These are phyloP conservation scores for Colletotrichum agaves DNA, from an alignment of 2,329 filamentous ascomycete species.

Conservation along the genomic window DNA sequence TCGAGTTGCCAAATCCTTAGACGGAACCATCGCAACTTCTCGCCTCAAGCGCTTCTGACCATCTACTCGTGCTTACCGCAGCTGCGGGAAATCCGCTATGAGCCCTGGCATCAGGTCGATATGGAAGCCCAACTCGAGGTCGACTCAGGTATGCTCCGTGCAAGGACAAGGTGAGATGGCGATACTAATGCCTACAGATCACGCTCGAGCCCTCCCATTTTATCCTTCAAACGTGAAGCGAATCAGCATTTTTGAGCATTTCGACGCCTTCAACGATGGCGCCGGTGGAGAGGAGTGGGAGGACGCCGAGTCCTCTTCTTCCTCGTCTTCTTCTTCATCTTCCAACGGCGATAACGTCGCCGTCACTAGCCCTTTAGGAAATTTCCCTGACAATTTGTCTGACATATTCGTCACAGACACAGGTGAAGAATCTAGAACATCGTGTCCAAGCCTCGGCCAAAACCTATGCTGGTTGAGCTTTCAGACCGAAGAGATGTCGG, in stretches of 20 bases:
- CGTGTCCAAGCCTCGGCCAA: slow-evolving; percentile 35
- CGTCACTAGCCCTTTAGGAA: too few species aligned
- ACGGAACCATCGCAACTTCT: slow-evolving; percentile 40
- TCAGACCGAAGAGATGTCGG: slow-evolving; percentile 37
- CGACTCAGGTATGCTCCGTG: slow-evolving; percentile 30
- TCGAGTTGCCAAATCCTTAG: slow-evolving; percentile 39
- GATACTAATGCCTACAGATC: slow-evolving; percentile 27
- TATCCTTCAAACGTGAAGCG: slow-evolving; percentile 39
- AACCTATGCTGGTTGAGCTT: slow-evolving; percentile 35
- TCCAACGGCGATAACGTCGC: too few species aligned
- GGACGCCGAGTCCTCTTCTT: slow-evolving; percentile 23
- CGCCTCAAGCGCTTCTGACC: slow-evolving; percentile 38
- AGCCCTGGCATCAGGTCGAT: slow-evolving; percentile 40
- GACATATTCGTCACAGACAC: too few species aligned
- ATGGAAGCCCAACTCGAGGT: slow-evolving; percentile 37
- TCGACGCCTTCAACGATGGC: slow-evolving; percentile 32
- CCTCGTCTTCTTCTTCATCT: too few species aligned
- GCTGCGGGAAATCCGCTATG: slow-evolving; percentile 37
- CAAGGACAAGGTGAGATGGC: background rate
- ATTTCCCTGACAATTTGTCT: too few species aligned
- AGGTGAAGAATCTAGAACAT: slow-evolving; percentile 2
- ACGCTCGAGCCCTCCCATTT: slow-evolving; percentile 38
- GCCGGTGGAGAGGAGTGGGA: slow-evolving; percentile 27
- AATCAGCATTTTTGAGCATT: slow-evolving; percentile 41
- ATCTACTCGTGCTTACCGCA: slow-evolving; percentile 40